Evolutionary conservation across 768 basidiomycete genomes (phyloP).

Genomic region (Flagelloscypha sp.): DNA sequence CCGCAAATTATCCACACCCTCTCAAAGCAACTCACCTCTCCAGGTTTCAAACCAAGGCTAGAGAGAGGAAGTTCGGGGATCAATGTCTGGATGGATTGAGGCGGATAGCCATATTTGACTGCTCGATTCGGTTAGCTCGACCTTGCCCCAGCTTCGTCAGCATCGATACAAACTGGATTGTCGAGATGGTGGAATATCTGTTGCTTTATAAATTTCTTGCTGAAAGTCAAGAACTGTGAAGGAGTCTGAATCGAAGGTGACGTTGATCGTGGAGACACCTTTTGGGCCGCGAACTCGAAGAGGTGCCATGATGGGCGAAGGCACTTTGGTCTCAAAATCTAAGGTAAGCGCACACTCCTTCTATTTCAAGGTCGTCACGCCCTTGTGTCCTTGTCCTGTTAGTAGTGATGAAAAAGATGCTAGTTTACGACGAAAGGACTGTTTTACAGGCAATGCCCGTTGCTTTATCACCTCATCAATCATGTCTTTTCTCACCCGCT

Average conservation of each 20-base stretch:
- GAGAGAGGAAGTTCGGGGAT: constrained; percentile 68
- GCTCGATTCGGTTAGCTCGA: not conserved
- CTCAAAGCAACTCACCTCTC: too few species aligned
- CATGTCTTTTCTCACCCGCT: too few species aligned
- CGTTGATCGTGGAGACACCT: constrained; percentile 70
- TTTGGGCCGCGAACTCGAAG: constrained; percentile 79
- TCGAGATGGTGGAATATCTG: constrained; percentile 64
- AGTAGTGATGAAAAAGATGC: too few species aligned
- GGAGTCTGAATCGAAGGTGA: constrained; percentile 43
- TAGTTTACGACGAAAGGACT: too few species aligned
- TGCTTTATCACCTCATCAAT: too few species aligned
- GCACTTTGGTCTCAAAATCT: too few species aligned
- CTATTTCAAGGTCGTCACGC: too few species aligned
- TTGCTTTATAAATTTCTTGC: constrained; percentile 54
- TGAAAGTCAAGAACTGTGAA: constrained; percentile 70
- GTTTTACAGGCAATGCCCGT: too few species aligned
- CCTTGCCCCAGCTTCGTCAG: too few species aligned
- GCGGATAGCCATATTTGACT: constrained; percentile 87
- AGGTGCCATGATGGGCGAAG: constrained; percentile 43
- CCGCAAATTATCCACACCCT: too few species aligned
- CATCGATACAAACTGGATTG: constrained; percentile 74
- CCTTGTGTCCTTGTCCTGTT: too few species aligned
- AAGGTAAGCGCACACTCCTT: too few species aligned
- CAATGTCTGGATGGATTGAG: constrained; percentile 57
- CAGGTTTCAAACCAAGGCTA: constrained; percentile 64